A percentile compares a stretch with the other conserved stretches of the same genome.
phyloP scores from a whole-genome alignment of 2,329 filamentous ascomycete species.

The Chalaropsis thielavioides region DNA sequence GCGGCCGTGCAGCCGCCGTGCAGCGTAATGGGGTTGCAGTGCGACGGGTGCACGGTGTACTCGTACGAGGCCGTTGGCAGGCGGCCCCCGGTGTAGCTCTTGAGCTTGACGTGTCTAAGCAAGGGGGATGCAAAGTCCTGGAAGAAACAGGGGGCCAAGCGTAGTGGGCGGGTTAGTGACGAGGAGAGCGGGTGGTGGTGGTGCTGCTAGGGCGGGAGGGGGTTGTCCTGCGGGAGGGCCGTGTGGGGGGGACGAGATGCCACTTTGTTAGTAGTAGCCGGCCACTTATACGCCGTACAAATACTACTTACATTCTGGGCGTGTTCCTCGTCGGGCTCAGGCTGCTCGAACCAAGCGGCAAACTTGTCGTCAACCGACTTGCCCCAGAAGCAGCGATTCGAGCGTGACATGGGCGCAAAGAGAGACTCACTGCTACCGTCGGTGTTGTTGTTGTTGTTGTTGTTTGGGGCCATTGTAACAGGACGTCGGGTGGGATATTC shows the following conservation, averaged over 20 bases:
- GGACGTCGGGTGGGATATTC: background rate
- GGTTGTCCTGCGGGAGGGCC: background rate
- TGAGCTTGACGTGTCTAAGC: conserved; percentile 29
- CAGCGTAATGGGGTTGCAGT: conserved; percentile 43
- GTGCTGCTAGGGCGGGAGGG: background rate
- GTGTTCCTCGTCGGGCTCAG: background rate
- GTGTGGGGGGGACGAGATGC: no score
- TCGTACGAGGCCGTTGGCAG: conserved; percentile 32
- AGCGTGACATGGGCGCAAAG: background rate
- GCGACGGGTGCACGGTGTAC: conserved; percentile 34
- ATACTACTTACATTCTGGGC: background rate
- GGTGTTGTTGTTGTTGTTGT: background rate
- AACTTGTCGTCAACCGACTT: conserved; percentile 12
- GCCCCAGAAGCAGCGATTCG: conserved; percentile 3
- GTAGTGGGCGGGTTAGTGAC: background rate
- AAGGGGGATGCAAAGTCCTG: conserved; percentile 35
- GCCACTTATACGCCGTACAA: no score
- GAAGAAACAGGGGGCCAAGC: background rate
- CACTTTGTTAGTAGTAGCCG: no score
- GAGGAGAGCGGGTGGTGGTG: background rate
- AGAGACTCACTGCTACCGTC: background rate
- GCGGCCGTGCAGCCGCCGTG: conserved; percentile 51
- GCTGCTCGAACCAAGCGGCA: conserved; percentile 9
- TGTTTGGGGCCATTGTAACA: background rate
- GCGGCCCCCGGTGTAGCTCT: conserved; percentile 25